These are phyloP conservation scores for Crucihimalaya himalaica DNA, from an alignment of 345 rosid genomes.

Conservation along the genomic window DNA sequence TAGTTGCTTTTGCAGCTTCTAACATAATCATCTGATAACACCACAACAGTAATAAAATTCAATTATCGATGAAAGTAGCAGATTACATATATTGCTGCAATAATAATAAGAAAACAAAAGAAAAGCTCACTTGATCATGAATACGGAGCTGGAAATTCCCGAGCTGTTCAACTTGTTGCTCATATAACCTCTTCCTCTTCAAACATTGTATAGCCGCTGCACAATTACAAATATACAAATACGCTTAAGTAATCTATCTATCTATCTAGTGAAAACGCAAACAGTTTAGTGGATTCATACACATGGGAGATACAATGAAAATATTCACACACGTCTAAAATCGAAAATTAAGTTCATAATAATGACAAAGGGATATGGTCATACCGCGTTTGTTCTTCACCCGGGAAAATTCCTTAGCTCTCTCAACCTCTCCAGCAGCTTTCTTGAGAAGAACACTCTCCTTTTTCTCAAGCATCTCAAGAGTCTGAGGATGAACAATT, in stretches of 20 bases:
- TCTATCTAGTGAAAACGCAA: background rate
- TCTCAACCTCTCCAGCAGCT: slow-evolving; percentile 70
- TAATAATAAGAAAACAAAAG: too few species aligned
- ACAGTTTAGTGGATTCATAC: too few species aligned
- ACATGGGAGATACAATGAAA: too few species aligned
- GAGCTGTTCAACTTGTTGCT: slow-evolving; percentile 82
- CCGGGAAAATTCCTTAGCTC: slow-evolving; percentile 60
- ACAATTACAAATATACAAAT: too few species aligned
- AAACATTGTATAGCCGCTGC: slow-evolving; percentile 88
- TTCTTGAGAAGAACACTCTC: slow-evolving; percentile 71
- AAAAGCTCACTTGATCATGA: slow-evolving; percentile 71
- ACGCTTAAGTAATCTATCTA: too few species aligned
- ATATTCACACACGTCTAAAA: background rate
- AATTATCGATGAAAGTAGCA: background rate
- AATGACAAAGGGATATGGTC: too few species aligned
- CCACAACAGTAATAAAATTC: background rate
- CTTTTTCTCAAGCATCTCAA: slow-evolving; percentile 90
- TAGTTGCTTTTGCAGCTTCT: slow-evolving; percentile 92
- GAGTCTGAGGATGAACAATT: slow-evolving; percentile 53
- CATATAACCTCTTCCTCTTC: slow-evolving; percentile 90
- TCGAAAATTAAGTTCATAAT: too few species aligned
- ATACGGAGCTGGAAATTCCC: slow-evolving; percentile 82
- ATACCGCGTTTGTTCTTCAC: slow-evolving; percentile 65
- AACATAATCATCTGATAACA: slow-evolving; percentile 74
- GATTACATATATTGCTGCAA: background rate